These are phyloP conservation scores for Euphrasia arctica DNA, from an alignment of 305 asterid genomes.

Conservation along the genomic window DNA sequence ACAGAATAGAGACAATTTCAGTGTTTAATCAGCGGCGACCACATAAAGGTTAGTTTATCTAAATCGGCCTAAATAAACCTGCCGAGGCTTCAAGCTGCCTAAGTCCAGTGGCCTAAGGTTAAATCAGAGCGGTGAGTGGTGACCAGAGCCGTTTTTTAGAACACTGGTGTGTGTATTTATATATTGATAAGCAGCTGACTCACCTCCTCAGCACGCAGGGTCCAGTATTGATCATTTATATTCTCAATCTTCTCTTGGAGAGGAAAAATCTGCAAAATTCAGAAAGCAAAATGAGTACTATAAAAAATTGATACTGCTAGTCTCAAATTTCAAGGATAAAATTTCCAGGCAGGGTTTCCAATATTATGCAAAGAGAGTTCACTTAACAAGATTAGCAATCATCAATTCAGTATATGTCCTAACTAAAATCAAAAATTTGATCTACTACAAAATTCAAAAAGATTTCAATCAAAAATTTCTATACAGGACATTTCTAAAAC, in stretches of 20 bases:
- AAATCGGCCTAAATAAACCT: too few relatives aligned
- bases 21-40: too few relatives aligned
- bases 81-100: too few relatives aligned
- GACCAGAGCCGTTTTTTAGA: too few relatives aligned
- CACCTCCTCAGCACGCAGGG: conserved; percentile 78
- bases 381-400: neutral
- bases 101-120: too few relatives aligned
- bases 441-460: conserved; percentile 13
- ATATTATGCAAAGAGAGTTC: conserved; percentile 15
- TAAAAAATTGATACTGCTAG: neutral
- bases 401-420: conserved; percentile 8
- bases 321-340: conserved; percentile 2
- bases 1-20: too few relatives aligned
- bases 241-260: conserved; percentile 63
- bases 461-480: conserved; percentile 5
- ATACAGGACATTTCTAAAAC: conserved; percentile 1
- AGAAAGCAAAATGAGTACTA: conserved; percentile 18
- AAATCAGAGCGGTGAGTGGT: too few relatives aligned
- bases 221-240: conserved; percentile 76
- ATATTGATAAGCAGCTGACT: conserved; percentile 13
- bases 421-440: neutral
- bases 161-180: neutral
- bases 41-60: too few relatives aligned
- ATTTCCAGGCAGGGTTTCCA: conserved; percentile 12
- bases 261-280: conserved; percentile 63